Conservation (phyloP, 2,329 filamentous ascomycete species). For the Aspergillus sp. region DNA sequence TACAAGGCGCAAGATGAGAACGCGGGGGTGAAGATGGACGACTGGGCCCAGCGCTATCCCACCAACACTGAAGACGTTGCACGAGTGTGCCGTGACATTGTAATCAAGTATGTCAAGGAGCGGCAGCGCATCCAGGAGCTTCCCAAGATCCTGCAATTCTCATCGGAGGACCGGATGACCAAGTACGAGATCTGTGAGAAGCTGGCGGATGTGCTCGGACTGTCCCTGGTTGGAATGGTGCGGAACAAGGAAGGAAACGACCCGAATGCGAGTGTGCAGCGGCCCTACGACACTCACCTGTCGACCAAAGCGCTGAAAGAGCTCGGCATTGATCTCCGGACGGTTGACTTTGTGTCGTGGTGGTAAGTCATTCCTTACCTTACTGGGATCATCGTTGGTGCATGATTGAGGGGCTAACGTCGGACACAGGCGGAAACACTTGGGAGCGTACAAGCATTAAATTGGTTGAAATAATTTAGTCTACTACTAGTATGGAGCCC, state of each 20-base stretch:
- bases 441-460: constrained; percentile 33
- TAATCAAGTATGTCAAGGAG: constrained; percentile 64
- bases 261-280: constrained; percentile 68
- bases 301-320: constrained; percentile 73
- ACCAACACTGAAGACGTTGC: constrained; percentile 88
- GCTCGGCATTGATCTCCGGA: constrained; percentile 72
- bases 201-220: constrained; percentile 76
- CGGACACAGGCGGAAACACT: constrained; percentile 33
- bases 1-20: constrained; percentile 69
- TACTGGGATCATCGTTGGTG: constrained; percentile 15
- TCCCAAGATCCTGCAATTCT: constrained; percentile 77
- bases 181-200: constrained; percentile 85
- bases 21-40: constrained; percentile 73
- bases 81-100: constrained; percentile 74
- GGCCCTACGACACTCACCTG: constrained; percentile 86
- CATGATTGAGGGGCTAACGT: constrained; percentile 12
- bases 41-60: constrained; percentile 81
- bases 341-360: constrained; percentile 76
- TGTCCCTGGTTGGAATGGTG: constrained; percentile 68
- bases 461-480: not conserved
- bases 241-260: constrained; percentile 70
- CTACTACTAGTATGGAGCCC: too few relatives aligned
- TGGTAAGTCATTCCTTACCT: constrained; percentile 57
- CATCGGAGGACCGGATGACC: constrained; percentile 80
- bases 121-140: constrained; percentile 55